A percentile compares a stretch with the other conserved stretches of the same genome.
Conservation (phyloP, 495 filamentous ascomycete species). For the Aspergillus nanangensis region DNA sequence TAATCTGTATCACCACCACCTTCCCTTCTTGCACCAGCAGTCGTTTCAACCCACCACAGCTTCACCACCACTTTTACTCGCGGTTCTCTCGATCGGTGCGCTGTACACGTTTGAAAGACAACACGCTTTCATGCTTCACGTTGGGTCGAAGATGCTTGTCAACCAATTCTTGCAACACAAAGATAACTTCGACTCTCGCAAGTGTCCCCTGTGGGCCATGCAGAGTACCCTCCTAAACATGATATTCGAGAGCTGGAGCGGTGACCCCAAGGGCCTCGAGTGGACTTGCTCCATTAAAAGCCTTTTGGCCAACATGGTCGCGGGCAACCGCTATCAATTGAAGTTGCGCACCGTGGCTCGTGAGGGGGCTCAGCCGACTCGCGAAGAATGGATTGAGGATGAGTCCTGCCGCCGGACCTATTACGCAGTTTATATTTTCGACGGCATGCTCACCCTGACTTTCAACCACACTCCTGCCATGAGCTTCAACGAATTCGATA, state of each 20-base stretch:
- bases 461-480: constrained; percentile 98
- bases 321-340: constrained; percentile 92
- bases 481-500: constrained; percentile 96
- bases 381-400: constrained; percentile 94
- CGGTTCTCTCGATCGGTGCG: constrained; percentile 92
- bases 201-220: constrained; percentile 97
- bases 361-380: constrained; percentile 67
- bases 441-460: constrained; percentile 88
- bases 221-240: constrained; percentile 94
- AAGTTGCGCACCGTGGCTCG: constrained; percentile 88
- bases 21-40: constrained; percentile 92
- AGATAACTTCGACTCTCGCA: constrained; percentile 97
- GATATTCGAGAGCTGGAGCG: constrained; percentile 99
- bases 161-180: constrained; percentile 97
- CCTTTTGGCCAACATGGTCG: constrained; percentile 96
- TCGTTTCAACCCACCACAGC: constrained; percentile 78
- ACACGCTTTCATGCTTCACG: constrained; percentile 93
- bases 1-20: constrained; percentile 91
- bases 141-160: constrained; percentile 92
- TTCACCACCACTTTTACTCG: constrained; percentile 78
- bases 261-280: constrained; percentile 93
- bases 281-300: constrained; percentile 99
- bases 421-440: constrained; percentile 99
- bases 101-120: constrained; percentile 97
- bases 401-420: constrained; percentile 96